Conservation (phyloP, 306 rosid genomes). For the Inga leiocalycina region DNA sequence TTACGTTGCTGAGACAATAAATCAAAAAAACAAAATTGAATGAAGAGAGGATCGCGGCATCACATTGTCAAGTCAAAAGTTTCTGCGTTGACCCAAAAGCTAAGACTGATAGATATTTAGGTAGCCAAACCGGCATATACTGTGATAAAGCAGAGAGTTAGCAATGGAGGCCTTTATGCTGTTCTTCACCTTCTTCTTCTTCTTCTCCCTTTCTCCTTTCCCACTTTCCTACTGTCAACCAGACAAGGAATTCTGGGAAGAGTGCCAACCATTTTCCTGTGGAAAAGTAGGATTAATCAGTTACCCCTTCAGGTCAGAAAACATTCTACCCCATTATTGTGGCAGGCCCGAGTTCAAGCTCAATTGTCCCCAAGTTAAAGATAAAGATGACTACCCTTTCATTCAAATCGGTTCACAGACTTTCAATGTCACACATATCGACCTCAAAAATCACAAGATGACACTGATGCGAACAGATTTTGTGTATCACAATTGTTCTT, state of each 20-base stretch:
- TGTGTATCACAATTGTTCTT: background rate
- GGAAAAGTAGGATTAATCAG: background rate
- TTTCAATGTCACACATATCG: background rate
- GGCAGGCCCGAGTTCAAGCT: conserved; percentile 7
- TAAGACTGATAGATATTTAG: background rate
- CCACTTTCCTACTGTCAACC: background rate
- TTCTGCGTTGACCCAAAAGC: background rate
- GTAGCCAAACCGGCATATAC: background rate
- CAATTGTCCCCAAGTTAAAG: background rate
- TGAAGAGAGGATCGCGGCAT: background rate
- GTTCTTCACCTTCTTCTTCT: background rate
- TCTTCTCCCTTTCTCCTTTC: background rate
- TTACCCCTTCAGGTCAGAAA: conserved; percentile 27
- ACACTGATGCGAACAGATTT: background rate
- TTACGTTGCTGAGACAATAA: background rate
- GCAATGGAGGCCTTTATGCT: background rate
- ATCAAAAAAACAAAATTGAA: background rate
- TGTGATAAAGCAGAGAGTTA: background rate
- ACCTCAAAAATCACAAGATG: background rate
- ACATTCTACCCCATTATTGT: background rate
- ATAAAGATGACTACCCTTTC: background rate
- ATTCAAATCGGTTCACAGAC: background rate
- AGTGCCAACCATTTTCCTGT: conserved; percentile 11
- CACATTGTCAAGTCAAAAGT: background rate
- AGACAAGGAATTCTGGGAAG: background rate